Base-by-base conservation (phyloP, 2,329 filamentous ascomycete species). In the Chrysoporthe deuterocubensis region DNA sequence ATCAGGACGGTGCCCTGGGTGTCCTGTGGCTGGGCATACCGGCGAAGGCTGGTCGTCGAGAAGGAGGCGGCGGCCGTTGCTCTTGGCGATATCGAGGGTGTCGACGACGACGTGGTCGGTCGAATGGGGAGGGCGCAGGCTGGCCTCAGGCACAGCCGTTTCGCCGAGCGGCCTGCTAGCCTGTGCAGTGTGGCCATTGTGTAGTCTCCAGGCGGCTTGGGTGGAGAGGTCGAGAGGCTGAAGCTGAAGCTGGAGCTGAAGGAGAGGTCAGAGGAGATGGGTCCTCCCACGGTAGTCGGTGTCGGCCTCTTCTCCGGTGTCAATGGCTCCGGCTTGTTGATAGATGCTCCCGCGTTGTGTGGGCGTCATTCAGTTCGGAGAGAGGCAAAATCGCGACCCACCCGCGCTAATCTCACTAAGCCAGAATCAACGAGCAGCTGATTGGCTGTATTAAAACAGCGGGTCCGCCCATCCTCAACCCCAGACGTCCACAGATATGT, bases 161-260 rank as follows among this genome's bases (percentile, higher is more conserved):
- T 90, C 80, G 89, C 89, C 79, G 87, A 85, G 81, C 85, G 87
- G 85, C 89, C 86, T 80, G 90, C 90, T 78, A 94, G 85, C 81
- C 92, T 89, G 81, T 88, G 88, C 78, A 94, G 83, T 75, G 89
- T 85, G 80, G 90, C 86, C 91, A 94, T 94, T 81, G 80, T 83
- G 48, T n/a, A 34, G 43, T 32, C 11, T 60, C 50, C 50, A 78
- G 71, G 75, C 9, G 71, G 69, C 70, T 68, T 68, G 71, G 73
- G 71, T 54, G 72, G 70, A 72, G 73, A 75, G 72, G 73, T 72
- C 71, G 71, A 74, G 62, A 58, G 62, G 64, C 42, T 70, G 56
- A 69, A 59, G 67, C 26, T 26, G 26, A 26, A 26, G 26, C 26
- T 26, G 26, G 26, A 64, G 64, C 42, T 70, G 56, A 69, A 59